Evolutionary conservation across 2,329 filamentous ascomycete species (phyloP).

Genomic region (Fusarium abutilonis): DNA sequence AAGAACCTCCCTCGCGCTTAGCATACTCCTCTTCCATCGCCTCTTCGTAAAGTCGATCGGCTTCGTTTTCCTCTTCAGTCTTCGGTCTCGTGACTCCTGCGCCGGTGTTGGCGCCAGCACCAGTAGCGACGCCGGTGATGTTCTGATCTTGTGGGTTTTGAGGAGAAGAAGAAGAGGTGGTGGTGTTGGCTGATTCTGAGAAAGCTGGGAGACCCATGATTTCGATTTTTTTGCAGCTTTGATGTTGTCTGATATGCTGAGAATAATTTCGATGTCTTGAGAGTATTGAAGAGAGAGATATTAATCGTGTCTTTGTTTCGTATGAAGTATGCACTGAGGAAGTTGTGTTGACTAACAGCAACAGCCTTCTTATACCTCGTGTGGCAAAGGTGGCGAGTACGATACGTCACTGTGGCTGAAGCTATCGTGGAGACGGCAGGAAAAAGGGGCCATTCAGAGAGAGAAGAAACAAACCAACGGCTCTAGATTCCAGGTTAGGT

Average conservation of each 20-base stretch:
- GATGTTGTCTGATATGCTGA: neutral
- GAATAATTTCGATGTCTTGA: too few species aligned
- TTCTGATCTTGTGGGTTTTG: slow-evolving; percentile 28
- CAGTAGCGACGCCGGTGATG: slow-evolving; percentile 45
- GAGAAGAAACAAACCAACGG: neutral
- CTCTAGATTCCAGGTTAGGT: neutral
- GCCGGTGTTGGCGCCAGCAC: slow-evolving; percentile 61
- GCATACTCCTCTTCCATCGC: slow-evolving; percentile 66
- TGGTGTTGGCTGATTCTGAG: slow-evolving; percentile 19
- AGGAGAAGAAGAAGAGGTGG: neutral
- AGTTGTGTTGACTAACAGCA: neutral
- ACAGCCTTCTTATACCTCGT: slow-evolving; percentile 39
- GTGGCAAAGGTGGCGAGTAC: slow-evolving; percentile 42
- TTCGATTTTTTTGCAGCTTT: neutral
- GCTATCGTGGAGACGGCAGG: slow-evolving; percentile 8
- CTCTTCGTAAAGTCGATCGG: slow-evolving; percentile 62
- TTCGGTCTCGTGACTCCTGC: slow-evolving; percentile 58
- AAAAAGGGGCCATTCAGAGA: slow-evolving; percentile 1
- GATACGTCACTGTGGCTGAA: slow-evolving; percentile 45
- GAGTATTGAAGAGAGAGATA: too few species aligned
- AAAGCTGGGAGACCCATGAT: slow-evolving; percentile 47
- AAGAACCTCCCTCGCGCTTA: slow-evolving; percentile 63
- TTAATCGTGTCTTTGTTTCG: too few species aligned
- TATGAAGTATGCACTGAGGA: neutral
- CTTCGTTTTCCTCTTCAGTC: slow-evolving; percentile 60